Conservation (phyloP, 352 stramenopile species). For the Phytophthora hybrid region DNA sequence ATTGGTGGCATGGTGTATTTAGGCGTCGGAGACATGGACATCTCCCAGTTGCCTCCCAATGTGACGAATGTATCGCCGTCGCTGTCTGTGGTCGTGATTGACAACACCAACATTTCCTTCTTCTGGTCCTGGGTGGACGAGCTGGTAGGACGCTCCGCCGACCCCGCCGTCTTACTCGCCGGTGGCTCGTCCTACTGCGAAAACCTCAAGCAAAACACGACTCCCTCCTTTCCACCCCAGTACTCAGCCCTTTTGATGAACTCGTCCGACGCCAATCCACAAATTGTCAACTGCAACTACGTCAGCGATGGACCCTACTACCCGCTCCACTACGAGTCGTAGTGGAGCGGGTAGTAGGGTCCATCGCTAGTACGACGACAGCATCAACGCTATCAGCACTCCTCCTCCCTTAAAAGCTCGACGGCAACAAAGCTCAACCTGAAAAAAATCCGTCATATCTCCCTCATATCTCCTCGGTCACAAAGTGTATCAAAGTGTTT, state of each 20-base stretch:
- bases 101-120: neutral
- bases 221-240: neutral
- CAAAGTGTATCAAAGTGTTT: constrained; percentile 32
- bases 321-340: neutral
- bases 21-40: neutral
- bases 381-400: constrained; percentile 7
- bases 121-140: constrained; percentile 8
- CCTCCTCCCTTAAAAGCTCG: neutral
- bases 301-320: neutral
- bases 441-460: neutral
- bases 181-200: neutral
- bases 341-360: neutral
- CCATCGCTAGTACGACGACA: neutral
- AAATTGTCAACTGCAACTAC: neutral
- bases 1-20: neutral
- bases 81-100: neutral
- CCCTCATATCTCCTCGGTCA: neutral
- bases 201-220: neutral
- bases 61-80: neutral
- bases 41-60: neutral
- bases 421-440: neutral
- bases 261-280: neutral
- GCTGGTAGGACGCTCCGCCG: neutral
- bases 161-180: neutral
- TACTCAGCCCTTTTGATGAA: constrained; percentile 2